Percentiles rank a stretch among this genome's conserved stretches.
Evolutionary conservation across 2,329 filamentous ascomycete species (phyloP).

Genomic region (Eurotiales sp.): DNA sequence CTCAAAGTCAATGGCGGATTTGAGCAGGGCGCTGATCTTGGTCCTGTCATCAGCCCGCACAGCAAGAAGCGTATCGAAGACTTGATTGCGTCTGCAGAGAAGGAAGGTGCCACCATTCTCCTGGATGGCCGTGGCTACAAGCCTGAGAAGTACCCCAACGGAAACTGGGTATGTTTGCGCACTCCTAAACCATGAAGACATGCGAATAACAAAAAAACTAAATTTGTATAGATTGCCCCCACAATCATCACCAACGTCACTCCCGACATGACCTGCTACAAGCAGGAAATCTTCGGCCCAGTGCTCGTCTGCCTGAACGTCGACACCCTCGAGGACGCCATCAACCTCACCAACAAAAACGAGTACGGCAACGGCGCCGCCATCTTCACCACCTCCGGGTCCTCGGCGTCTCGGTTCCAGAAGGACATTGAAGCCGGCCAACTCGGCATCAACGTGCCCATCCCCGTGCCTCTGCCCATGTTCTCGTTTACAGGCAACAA

Average conservation of each 20-base stretch:
- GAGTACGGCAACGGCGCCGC: slow-evolving; percentile 65
- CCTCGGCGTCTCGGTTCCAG: slow-evolving; percentile 60
- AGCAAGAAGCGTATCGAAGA: slow-evolving; percentile 58
- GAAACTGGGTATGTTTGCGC: slow-evolving; percentile 59
- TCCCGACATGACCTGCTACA: slow-evolving; percentile 36
- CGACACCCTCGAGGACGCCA: slow-evolving; percentile 33
- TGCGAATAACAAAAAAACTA: slow-evolving; percentile 31
- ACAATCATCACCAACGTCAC: slow-evolving; percentile 34
- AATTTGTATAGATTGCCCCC: slow-evolving; percentile 22
- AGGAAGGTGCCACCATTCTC: slow-evolving; percentile 59
- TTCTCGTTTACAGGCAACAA: slow-evolving; percentile 70
- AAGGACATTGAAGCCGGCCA: slow-evolving; percentile 64
- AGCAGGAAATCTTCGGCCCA: slow-evolving; percentile 35
- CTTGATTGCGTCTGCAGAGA: slow-evolving; percentile 57
- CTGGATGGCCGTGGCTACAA: slow-evolving; percentile 58
- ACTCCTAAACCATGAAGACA: slow-evolving; percentile 53
- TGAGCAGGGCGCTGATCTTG: slow-evolving; percentile 58
- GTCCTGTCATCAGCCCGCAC: slow-evolving; percentile 58
- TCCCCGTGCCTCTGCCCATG: slow-evolving; percentile 61
- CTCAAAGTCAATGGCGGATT: slow-evolving; percentile 60
- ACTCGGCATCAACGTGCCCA: slow-evolving; percentile 64
- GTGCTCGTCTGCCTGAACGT: slow-evolving; percentile 35
- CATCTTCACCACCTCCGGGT: slow-evolving; percentile 61
- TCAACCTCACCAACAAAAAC: slow-evolving; percentile 59
- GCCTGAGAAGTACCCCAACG: slow-evolving; percentile 59